Conservation (phyloP, 1,284 basidiomycete genomes). For the Taiwanofungus camphoratus region DNA sequence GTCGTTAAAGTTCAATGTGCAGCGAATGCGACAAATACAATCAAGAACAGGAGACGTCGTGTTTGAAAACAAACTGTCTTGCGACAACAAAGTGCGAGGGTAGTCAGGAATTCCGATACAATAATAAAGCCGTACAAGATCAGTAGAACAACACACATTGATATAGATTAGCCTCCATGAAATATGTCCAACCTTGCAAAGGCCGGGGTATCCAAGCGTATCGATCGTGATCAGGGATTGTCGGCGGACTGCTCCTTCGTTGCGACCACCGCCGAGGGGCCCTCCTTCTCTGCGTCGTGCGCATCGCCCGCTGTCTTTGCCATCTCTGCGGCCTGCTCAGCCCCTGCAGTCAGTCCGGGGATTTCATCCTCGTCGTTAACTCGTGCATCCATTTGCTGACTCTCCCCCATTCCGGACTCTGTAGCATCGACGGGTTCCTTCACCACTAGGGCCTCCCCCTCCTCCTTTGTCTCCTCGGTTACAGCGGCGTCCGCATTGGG, state of each 20-base stretch:
- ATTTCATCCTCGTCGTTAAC: conserved; percentile 14
- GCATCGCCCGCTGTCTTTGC: background rate
- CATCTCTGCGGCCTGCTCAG: background rate
- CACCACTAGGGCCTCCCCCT: conserved; percentile 1
- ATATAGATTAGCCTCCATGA: conserved; percentile 13
- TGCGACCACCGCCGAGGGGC: background rate
- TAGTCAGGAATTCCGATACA: too few species aligned
- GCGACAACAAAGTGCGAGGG: too few species aligned
- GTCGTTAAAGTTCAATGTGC: too few species aligned
- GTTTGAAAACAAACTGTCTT: too few species aligned
- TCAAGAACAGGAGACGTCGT: too few species aligned
- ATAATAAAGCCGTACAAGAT: too few species aligned
- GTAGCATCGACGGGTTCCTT: background rate
- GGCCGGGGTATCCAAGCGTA: conserved; percentile 1
- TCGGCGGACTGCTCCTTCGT: background rate
- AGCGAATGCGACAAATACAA: too few species aligned
- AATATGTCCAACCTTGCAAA: background rate
- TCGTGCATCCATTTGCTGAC: background rate
- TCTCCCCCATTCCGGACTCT: background rate
- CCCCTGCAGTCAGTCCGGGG: conserved; percentile 13
- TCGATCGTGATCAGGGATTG: background rate
- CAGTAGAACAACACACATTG: conserved; percentile 3
- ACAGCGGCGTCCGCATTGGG: too few species aligned
- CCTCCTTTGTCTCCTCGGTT: conserved; percentile 1
- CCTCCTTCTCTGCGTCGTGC: background rate